Conservation (phyloP, 108 stramenopile species). For the Cyclotella baltica region DNA sequence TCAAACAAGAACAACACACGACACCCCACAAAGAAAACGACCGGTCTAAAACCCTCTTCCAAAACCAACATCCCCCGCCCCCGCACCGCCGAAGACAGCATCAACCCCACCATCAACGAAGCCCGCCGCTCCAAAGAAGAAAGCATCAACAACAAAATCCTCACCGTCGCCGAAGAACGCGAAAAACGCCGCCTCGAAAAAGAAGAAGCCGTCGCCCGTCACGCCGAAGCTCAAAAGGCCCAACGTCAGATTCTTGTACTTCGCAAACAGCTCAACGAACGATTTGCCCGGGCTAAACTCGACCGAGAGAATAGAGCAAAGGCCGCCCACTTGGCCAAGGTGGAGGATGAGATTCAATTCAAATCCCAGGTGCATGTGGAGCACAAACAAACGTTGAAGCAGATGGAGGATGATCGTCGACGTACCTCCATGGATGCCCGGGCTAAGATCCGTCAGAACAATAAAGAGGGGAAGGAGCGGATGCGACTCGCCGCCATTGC, state of each 20-base stretch:
- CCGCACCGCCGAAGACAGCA: constrained; percentile 6
- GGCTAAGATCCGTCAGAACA: constrained; percentile 67
- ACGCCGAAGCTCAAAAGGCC: constrained; percentile 64
- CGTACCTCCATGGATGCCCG: constrained; percentile 69
- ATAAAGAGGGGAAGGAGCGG: constrained; percentile 68
- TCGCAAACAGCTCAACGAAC: constrained; percentile 67
- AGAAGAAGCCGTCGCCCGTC: constrained; percentile 59
- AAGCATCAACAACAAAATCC: constrained; percentile 28
- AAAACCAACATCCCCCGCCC: neutral
- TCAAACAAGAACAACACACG: neutral
- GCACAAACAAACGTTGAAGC: constrained; percentile 79
- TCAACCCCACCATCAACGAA: constrained; percentile 41
- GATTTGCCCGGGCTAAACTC: constrained; percentile 64
- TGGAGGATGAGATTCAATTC: constrained; percentile 76
- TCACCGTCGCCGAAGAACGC: constrained; percentile 52
- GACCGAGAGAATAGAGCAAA: constrained; percentile 47
- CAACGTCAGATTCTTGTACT: constrained; percentile 66
- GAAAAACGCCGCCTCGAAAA: constrained; percentile 70
- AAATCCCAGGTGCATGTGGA: constrained; percentile 81
- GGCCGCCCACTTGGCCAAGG: constrained; percentile 48
- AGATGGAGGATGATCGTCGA: constrained; percentile 68
- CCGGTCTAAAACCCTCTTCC: constrained; percentile 8
- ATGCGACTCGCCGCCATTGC: constrained; percentile 51
- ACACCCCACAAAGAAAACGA: neutral
- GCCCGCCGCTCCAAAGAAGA: constrained; percentile 43